Conservation (phyloP, 805 yeast genomes). For the Yarrowia sp. region DNA sequence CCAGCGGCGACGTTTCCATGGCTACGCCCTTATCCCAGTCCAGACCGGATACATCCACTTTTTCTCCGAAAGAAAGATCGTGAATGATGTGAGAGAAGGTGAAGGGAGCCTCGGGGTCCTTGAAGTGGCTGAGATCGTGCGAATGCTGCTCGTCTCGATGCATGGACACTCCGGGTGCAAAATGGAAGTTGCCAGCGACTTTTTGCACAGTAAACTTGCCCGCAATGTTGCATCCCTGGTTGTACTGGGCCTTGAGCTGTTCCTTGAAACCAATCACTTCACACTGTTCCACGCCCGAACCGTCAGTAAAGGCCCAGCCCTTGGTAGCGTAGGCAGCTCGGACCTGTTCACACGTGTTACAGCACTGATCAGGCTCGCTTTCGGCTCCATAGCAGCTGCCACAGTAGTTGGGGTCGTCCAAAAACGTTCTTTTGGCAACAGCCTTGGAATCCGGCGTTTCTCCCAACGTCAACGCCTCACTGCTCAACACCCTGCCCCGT, state of each 20-base stretch:
- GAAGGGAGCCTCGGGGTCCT: constrained; percentile 52
- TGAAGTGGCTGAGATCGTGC: constrained; percentile 79
- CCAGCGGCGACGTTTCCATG: constrained; percentile 57
- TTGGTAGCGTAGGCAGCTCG: constrained; percentile 69
- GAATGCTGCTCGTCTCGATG: constrained; percentile 55
- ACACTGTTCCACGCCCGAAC: constrained; percentile 83
- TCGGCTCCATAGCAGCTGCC: constrained; percentile 92
- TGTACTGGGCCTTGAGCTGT: constrained; percentile 53
- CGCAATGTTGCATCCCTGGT: constrained; percentile 83
- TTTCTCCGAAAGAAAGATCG: constrained; percentile 80
- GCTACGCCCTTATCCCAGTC: constrained; percentile 25
- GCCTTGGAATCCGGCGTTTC: constrained; percentile 34
- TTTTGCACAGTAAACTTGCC: constrained; percentile 80
- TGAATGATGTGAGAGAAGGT: constrained; percentile 74
- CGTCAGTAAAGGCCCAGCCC: constrained; percentile 90
- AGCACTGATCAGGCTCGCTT: constrained; percentile 54
- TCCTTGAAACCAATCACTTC: constrained; percentile 76
- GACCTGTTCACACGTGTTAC: constrained; percentile 82
- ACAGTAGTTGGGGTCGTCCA: constrained; percentile 52
- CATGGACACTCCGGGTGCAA: constrained; percentile 88
- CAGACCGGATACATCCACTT: constrained; percentile 34
- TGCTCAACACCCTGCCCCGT: constrained; percentile 48
- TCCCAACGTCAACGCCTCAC: constrained; percentile 40
- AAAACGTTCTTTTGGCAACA: constrained; percentile 33
- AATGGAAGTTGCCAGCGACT: constrained; percentile 86